Conservation (phyloP, 345 rosid genomes). For the Eucalyptus cloeziana region DNA sequence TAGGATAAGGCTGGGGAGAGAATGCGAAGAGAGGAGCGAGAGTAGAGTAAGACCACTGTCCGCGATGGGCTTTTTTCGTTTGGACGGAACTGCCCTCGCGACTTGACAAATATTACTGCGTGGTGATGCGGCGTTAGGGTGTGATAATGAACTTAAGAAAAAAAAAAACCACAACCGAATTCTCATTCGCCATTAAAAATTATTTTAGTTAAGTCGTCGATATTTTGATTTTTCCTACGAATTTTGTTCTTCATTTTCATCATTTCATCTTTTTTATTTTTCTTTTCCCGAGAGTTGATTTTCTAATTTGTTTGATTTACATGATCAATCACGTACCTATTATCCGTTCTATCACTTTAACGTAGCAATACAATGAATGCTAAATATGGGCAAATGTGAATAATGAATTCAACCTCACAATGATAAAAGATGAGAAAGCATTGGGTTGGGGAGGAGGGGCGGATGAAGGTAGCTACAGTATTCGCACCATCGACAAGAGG, state of each 20-base stretch:
- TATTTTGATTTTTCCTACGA: too few relatives aligned
- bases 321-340: neutral
- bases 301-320: neutral
- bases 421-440: neutral
- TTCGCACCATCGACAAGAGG: neutral
- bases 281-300: neutral
- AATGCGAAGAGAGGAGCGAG: neutral
- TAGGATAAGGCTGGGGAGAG: conserved; percentile 7
- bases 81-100: neutral
- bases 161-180: too few relatives aligned
- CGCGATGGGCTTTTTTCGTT: neutral
- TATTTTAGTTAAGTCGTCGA: neutral
- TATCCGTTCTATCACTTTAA: accelerated
- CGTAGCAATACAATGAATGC: neutral
- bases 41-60: neutral
- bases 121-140: neutral
- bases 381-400: too few relatives aligned
- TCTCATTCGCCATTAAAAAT: neutral
- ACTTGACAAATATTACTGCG: neutral
- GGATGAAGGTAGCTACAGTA: neutral
- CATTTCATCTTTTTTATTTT: neutral
- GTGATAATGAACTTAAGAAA: neutral
- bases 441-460: neutral
- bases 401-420: neutral
- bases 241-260: neutral